phyloP scores from a whole-genome alignment of 805 yeast genomes.

The Saccharomyces paradoxus region DNA sequence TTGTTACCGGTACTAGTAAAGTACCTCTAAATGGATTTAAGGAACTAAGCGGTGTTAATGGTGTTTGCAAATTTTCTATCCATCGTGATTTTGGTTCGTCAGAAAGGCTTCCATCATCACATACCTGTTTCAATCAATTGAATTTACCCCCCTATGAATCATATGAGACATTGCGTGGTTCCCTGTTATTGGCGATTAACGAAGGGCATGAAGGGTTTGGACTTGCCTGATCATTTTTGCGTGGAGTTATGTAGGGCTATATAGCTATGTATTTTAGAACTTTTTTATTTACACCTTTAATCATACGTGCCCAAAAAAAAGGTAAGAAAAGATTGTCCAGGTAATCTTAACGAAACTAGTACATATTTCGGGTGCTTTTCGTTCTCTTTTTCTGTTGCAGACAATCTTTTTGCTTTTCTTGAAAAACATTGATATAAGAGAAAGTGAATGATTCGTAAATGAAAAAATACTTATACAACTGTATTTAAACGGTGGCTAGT shows the following conservation, averaged over 20 bases:
- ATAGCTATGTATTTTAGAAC: background rate
- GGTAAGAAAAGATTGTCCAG: background rate
- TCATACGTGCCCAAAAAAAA: background rate
- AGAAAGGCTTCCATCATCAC: conserved; percentile 88
- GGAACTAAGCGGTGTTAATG: conserved; percentile 80
- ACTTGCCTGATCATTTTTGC: conserved; percentile 16
- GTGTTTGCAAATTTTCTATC: conserved; percentile 76
- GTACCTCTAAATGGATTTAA: conserved; percentile 93
- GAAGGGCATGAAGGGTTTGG: conserved; percentile 98
- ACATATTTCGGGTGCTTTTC: background rate
- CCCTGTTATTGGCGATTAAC: conserved; percentile 73
- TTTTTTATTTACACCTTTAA: background rate
- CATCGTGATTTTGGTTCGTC: conserved; percentile 82
- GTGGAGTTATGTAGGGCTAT: background rate
- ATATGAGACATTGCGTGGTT: conserved; percentile 76
- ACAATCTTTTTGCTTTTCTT: too few relatives aligned
- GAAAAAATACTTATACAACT: background rate
- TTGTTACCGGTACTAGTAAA: conserved; percentile 94
- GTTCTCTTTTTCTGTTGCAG: background rate
- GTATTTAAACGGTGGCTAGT: background rate
- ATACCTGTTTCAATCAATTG: conserved; percentile 93
- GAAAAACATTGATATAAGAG: background rate
- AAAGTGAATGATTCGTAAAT: background rate
- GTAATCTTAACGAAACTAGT: too few relatives aligned
- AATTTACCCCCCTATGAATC: conserved; percentile 89